phyloP scores from a whole-genome alignment of 2,329 filamentous ascomycete genomes.

The Scleromitrula shiraiana region DNA sequence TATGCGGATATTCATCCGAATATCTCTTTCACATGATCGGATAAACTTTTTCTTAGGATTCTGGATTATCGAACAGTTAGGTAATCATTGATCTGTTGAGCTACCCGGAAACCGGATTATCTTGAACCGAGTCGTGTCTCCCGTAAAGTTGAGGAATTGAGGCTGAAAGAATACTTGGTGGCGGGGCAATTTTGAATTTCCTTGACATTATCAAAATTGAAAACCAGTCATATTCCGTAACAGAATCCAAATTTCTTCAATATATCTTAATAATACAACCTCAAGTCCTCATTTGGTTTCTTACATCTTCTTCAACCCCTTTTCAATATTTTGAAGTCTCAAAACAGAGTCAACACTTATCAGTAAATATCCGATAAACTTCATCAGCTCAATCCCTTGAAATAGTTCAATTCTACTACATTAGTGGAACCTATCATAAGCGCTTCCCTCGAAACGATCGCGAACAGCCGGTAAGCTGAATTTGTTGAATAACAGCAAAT shows the following conservation, averaged over 20 bases:
- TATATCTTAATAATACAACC: too few species aligned
- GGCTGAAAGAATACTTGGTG: background rate
- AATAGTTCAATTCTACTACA: too few species aligned
- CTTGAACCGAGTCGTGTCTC: background rate
- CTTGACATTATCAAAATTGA: background rate
- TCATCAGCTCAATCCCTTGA: conserved; percentile 2
- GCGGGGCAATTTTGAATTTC: conserved; percentile 4
- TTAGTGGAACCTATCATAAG: too few species aligned
- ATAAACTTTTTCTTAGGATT: too few species aligned
- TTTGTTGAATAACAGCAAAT: too few species aligned
- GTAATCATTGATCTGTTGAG: too few species aligned
- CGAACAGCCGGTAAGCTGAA: conserved; percentile 4
- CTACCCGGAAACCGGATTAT: background rate
- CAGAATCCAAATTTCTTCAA: conserved; percentile 1
- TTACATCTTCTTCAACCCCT: conserved; percentile 6
- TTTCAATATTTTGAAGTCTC: background rate
- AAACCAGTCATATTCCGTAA: background rate
- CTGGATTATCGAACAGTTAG: too few species aligned
- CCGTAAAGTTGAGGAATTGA: background rate
- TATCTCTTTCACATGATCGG: too few species aligned
- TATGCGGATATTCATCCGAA: too few species aligned
- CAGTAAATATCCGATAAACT: background rate
- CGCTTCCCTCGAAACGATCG: background rate
- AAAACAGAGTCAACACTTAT: background rate
- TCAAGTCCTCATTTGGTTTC: too few species aligned